phyloP scores from a whole-genome alignment of 768 basidiomycete species.

The Astraeus odoratus region DNA sequence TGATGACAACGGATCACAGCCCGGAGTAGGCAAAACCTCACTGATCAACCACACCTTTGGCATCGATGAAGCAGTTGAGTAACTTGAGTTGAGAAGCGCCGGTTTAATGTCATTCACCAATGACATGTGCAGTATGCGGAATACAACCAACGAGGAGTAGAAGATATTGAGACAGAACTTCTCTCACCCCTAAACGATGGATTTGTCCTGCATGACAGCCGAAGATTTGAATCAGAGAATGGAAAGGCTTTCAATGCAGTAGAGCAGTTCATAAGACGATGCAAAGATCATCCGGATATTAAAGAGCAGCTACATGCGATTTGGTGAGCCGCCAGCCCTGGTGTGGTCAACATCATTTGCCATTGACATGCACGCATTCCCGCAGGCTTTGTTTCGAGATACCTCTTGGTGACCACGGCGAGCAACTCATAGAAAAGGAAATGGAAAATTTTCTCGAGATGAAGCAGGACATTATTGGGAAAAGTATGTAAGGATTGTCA shows the following conservation, averaged over 20 bases:
- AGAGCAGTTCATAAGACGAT: conserved; percentile 5
- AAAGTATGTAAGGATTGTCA: not conserved
- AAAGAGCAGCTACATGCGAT: conserved; percentile 11
- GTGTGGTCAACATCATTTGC: too few species aligned
- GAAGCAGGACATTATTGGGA: not conserved
- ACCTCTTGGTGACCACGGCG: not conserved
- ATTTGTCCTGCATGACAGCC: conserved; percentile 13
- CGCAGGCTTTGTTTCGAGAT: conserved; percentile 1
- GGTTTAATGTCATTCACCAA: not conserved
- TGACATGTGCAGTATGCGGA: not conserved
- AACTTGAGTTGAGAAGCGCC: too few species aligned
- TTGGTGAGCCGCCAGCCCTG: conserved; percentile 7
- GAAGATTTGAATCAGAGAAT: conserved; percentile 12
- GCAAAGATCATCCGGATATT: not conserved
- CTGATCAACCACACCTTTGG: conserved; percentile 2
- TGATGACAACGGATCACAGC: too few species aligned
- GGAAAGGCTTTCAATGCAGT: conserved; percentile 4
- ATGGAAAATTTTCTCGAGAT: conserved; percentile 1
- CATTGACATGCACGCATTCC: not conserved
- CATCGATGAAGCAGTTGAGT: not conserved
- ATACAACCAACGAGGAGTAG: not conserved
- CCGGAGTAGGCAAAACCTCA: conserved; percentile 5
- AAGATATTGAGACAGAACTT: conserved; percentile 8
- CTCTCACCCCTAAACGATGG: conserved; percentile 4
- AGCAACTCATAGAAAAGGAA: conserved; percentile 3